Evolutionary conservation across 768 basidiomycete species (phyloP), one percentile per base, ranked within the genome.

Genomic region (Mycena amicta): DNA sequence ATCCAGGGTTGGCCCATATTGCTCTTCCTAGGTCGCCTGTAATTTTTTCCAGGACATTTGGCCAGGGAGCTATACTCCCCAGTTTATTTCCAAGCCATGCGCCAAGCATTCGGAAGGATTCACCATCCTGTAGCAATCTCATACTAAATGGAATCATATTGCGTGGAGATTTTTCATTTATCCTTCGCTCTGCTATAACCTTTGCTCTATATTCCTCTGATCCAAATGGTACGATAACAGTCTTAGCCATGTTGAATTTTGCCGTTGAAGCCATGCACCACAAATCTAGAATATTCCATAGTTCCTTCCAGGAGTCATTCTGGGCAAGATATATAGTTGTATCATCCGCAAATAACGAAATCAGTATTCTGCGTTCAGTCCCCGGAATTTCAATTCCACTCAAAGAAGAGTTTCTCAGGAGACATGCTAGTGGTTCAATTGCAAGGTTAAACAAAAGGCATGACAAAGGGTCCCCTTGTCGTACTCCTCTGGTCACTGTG

Each of bases 191-290:
- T 5, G 12, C 8, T 15, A 45, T 45, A 15, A 45, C 43, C 12
- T 23, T 23, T 23, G 15, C 8, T 15, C 43, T 6, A 23, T 45
- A 45, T 23, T 45, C 15, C 5, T 31, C 28, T 3, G 55, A 39
- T 0, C 78, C 75, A 0, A 78, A 64, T 0, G 75, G 76, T 1
- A 79, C 63, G 0, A 77, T 60, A 27, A 72, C 69, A 0, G 78
- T 80, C 62, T 82, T 82, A 0, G 55, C 47, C 0, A 62, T 54
- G 50, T 80, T 81, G 58, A 80, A 81, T 45, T 74, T 75, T 0
- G 78, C 79, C 0, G 69, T 63, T 18, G 74, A 74, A 13, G 71
- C 75, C 0, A 20, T 28, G 56, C 75, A 81, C 80, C 80, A 83
- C 0, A 31, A 28, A 0, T 68, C 27, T 0, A 80, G 74, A 2